These are phyloP conservation scores for Phytopythium mirpurense DNA, from an alignment of 352 stramenopile genomes.

Conservation along the genomic window DNA sequence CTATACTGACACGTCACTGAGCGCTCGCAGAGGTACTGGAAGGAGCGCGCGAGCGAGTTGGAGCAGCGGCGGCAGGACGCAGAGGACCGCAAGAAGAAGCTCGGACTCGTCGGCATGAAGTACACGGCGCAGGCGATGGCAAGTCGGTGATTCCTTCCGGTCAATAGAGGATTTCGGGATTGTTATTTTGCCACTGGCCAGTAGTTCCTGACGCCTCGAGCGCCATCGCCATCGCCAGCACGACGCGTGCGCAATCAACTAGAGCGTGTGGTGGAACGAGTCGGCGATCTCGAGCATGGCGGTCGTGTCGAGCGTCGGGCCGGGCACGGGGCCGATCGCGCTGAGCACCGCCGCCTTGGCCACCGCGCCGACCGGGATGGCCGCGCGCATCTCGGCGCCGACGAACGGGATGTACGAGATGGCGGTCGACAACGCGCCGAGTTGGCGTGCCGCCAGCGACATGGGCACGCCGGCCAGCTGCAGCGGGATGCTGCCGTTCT, in stretches of 20 bases:
- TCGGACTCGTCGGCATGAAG: slow-evolving; percentile 68
- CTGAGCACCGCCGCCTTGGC: slow-evolving; percentile 82
- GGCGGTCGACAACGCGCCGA: slow-evolving; percentile 51
- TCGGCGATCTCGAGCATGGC: slow-evolving; percentile 69
- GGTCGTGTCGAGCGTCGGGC: slow-evolving; percentile 54
- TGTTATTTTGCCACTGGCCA: background rate
- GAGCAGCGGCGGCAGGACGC: slow-evolving; percentile 55
- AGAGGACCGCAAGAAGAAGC: slow-evolving; percentile 72
- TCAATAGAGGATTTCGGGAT: background rate
- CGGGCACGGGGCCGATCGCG: slow-evolving; percentile 60
- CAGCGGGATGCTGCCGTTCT: slow-evolving; percentile 64
- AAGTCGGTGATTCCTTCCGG: slow-evolving; percentile 11
- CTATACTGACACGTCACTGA: background rate
- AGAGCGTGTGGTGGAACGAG: slow-evolving; percentile 77
- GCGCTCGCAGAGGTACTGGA: slow-evolving; percentile 53
- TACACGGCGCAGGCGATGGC: slow-evolving; percentile 54
- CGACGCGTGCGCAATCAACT: background rate
- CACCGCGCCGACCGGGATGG: slow-evolving; percentile 59
- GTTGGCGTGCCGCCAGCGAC: slow-evolving; percentile 44
- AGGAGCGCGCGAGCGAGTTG: slow-evolving; percentile 50
- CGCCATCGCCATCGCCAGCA: no score
- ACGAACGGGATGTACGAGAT: slow-evolving; percentile 58
- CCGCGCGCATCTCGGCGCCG: slow-evolving; percentile 59
- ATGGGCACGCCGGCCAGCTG: slow-evolving; percentile 74
- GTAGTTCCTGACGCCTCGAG: background rate